Evolutionary conservation across 805 yeast species (phyloP).

Genomic region (Priceomyces castillae): DNA sequence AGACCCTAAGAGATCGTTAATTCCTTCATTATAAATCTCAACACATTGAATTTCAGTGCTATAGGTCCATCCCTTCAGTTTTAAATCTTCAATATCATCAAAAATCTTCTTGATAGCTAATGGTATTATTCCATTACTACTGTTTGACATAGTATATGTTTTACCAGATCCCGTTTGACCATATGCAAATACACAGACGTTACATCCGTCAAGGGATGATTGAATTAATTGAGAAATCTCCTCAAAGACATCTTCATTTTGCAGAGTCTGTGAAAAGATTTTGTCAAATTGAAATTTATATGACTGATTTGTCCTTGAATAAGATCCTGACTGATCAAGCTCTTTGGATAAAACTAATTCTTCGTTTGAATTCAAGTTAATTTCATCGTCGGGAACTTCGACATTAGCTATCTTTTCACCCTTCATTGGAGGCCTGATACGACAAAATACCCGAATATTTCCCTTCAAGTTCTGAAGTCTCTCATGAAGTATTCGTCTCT

Average conservation of each 20-base stretch:
- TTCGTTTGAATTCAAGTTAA: constrained; percentile 35
- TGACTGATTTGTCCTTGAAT: constrained; percentile 8
- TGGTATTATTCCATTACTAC: constrained; percentile 77
- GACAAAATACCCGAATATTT: constrained; percentile 85
- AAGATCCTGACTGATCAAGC: constrained; percentile 6
- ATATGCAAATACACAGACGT: constrained; percentile 92
- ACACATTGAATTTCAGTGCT: constrained; percentile 69
- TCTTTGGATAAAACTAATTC: constrained; percentile 28
- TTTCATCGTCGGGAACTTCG: constrained; percentile 21
- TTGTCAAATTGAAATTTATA: constrained; percentile 69
- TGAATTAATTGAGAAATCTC: constrained; percentile 87
- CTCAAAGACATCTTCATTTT: constrained; percentile 67
- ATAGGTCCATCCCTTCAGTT: constrained; percentile 62
- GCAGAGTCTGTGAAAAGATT: constrained; percentile 55
- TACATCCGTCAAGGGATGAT: constrained; percentile 75
- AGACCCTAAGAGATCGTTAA: constrained; percentile 60
- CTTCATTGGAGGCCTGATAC: constrained; percentile 59
- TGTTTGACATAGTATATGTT: constrained; percentile 81
- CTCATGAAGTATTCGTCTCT: constrained; percentile 66
- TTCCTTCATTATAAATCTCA: constrained; percentile 84
- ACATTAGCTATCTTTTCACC: constrained; percentile 13
- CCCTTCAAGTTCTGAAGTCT: constrained; percentile 84
- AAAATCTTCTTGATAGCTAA: constrained; percentile 71
- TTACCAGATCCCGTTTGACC: constrained; percentile 98
- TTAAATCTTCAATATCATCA: constrained; percentile 45